Conservation (phyloP, 805 yeast species). For the Millerago galiae region DNA sequence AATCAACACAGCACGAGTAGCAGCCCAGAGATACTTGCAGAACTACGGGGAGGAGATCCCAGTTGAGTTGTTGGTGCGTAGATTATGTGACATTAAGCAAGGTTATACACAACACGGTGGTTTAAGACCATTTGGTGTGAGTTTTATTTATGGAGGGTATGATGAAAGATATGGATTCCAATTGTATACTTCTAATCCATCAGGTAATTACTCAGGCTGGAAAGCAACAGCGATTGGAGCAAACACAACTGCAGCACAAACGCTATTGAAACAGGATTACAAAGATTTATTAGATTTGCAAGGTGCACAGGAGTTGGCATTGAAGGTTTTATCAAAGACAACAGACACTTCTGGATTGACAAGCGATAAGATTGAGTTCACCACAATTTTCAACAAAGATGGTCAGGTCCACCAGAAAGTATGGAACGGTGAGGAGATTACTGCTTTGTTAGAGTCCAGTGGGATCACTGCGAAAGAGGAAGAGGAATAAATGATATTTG, state of each 20-base stretch:
- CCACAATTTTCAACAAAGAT: constrained; percentile 53
- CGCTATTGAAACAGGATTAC: constrained; percentile 90
- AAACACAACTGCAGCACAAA: constrained; percentile 93
- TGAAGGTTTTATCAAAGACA: constrained; percentile 88
- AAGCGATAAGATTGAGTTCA: constrained; percentile 88
- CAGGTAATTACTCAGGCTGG: constrained; percentile 98
- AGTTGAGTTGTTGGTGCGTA: constrained; percentile 82
- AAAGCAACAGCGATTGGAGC: constrained; percentile 97
- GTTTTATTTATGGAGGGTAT: constrained; percentile 92
- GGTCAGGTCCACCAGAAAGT: constrained; percentile 61
- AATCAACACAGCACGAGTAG: constrained; percentile 77
- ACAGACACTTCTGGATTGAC: constrained; percentile 84
- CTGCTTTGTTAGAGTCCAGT: constrained; percentile 58
- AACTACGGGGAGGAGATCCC: constrained; percentile 90
- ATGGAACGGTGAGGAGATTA: constrained; percentile 77
- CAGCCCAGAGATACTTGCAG: constrained; percentile 79
- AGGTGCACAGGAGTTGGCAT: constrained; percentile 81
- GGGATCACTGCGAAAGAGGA: constrained; percentile 61
- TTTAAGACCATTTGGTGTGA: constrained; percentile 95
- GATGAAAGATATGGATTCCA: constrained; percentile 89
- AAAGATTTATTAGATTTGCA: constrained; percentile 67
- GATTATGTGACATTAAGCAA: constrained; percentile 89
- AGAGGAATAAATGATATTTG: constrained; percentile 29
- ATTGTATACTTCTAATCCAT: constrained; percentile 90
- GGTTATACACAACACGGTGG: constrained; percentile 99